Conservation (phyloP, 1,284 basidiomycete species). For the Cutaneotrichosporon cutaneum region DNA sequence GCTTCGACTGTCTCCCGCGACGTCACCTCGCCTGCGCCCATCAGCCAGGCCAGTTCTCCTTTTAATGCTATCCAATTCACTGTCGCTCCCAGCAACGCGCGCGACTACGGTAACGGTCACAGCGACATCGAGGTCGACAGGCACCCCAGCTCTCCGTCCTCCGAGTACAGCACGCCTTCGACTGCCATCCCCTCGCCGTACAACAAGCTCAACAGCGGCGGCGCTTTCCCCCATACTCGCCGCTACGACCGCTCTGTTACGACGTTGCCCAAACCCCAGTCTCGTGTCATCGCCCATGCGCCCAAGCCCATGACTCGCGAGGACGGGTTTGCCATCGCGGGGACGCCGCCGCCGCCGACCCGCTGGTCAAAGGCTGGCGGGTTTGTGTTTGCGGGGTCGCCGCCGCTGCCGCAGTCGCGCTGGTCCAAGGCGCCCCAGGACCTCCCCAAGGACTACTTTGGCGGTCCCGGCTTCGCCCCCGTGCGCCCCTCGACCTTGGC, state of each 20-base stretch:
- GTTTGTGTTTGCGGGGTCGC: neutral
- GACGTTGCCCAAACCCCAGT: neutral
- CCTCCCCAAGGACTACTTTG: slow-evolving; percentile 6
- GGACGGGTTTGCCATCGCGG: neutral
- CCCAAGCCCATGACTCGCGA: neutral
- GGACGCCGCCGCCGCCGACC: neutral
- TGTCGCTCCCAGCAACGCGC: neutral
- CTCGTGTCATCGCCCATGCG: neutral
- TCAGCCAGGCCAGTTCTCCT: slow-evolving; percentile 10
- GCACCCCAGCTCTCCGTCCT: slow-evolving; percentile 1
- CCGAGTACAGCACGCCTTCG: slow-evolving; percentile 5
- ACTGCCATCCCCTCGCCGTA: slow-evolving; percentile 8
- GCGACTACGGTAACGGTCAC: neutral
- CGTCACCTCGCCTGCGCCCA: slow-evolving; percentile 8
- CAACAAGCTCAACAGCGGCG: slow-evolving; percentile 4
- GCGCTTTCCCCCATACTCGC: neutral
- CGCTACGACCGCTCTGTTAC: neutral
- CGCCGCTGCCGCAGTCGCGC: neutral
- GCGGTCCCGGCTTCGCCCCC: slow-evolving; percentile 1
- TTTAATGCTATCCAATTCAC: neutral
- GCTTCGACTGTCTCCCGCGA: neutral
- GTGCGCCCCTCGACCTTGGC: neutral
- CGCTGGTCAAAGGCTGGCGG: neutral
- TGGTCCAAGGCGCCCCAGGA: slow-evolving; percentile 5
- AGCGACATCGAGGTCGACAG: neutral